Conservation (phyloP, 2,329 filamentous ascomycete genomes). For the Fusarium miscanthi region DNA sequence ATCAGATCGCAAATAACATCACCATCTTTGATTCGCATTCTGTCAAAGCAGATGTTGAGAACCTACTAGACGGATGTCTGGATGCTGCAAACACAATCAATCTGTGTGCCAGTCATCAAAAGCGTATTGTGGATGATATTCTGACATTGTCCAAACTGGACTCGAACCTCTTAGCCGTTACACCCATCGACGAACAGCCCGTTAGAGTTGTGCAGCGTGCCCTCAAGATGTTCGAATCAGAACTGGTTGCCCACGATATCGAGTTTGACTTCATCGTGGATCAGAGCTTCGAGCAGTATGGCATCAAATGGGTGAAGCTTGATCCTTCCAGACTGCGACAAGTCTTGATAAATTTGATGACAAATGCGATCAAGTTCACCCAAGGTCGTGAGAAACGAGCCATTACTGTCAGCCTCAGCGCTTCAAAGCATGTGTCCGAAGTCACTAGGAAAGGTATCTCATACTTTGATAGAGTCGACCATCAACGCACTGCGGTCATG, state of each 20-base stretch:
- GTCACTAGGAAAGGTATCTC: slow-evolving; percentile 54
- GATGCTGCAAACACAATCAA: slow-evolving; percentile 86
- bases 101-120: slow-evolving; percentile 82
- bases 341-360: slow-evolving; percentile 80
- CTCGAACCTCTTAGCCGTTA: slow-evolving; percentile 75
- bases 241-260: slow-evolving; percentile 78
- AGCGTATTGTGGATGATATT: slow-evolving; percentile 76
- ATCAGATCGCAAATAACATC: slow-evolving; percentile 72
- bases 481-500: slow-evolving; percentile 49
- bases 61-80: slow-evolving; percentile 66
- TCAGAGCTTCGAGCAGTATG: slow-evolving; percentile 71
- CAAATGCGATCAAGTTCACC: slow-evolving; percentile 73
- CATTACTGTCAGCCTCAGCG: slow-evolving; percentile 74
- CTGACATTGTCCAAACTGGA: slow-evolving; percentile 76
- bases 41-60: slow-evolving; percentile 58
- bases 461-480: slow-evolving; percentile 61
- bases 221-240: slow-evolving; percentile 82
- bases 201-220: slow-evolving; percentile 74
- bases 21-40: slow-evolving; percentile 53
- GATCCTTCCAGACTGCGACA: slow-evolving; percentile 81
- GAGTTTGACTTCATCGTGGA: slow-evolving; percentile 76
- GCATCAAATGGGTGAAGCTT: slow-evolving; percentile 77
- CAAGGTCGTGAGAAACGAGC: slow-evolving; percentile 67
- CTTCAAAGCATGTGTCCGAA: slow-evolving; percentile 64
- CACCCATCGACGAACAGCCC: slow-evolving; percentile 76